Percentiles rank a stretch among this genome's conserved stretches.
Evolutionary conservation across 257 asterid species (phyloP).

Genomic region (Nicotiana benthamiana): DNA sequence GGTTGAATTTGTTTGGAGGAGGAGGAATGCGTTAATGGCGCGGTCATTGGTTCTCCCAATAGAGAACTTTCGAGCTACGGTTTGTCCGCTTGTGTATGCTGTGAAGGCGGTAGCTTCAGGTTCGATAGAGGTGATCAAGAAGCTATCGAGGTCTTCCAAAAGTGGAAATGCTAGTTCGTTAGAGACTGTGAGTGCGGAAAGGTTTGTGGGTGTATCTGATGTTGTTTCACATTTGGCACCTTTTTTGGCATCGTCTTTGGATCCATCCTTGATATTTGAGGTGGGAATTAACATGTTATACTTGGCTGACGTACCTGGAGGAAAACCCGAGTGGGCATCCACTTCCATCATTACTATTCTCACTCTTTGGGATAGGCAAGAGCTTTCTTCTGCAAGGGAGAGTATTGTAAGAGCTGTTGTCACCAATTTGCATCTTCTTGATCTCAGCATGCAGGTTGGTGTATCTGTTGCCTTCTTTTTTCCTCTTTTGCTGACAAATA

Average conservation of each 20-base stretch:
- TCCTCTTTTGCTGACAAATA: slow-evolving; percentile 4
- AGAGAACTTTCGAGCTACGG: slow-evolving; percentile 71
- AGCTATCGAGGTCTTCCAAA: slow-evolving; percentile 58
- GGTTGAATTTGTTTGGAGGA: slow-evolving; percentile 76
- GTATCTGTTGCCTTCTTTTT: slow-evolving; percentile 5
- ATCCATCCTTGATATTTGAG: slow-evolving; percentile 81
- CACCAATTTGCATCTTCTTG: slow-evolving; percentile 79
- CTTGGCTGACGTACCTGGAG: slow-evolving; percentile 93
- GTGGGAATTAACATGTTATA: slow-evolving; percentile 87
- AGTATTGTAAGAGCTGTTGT: slow-evolving; percentile 91
- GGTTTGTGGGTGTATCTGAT: slow-evolving; percentile 74
- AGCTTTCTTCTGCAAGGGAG: slow-evolving; percentile 85
- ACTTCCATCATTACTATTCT: slow-evolving; percentile 73
- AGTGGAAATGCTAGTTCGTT: slow-evolving; percentile 21
- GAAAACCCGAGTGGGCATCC: slow-evolving; percentile 95
- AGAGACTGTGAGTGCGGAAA: slow-evolving; percentile 52
- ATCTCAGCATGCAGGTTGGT: slow-evolving; percentile 86
- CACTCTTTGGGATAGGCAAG: slow-evolving; percentile 93
- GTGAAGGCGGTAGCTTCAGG: slow-evolving; percentile 83
- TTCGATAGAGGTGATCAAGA: slow-evolving; percentile 59
- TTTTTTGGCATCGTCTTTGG: slow-evolving; percentile 71
- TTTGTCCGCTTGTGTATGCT: slow-evolving; percentile 67
- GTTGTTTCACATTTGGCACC: slow-evolving; percentile 88
- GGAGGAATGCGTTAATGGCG: slow-evolving; percentile 58
- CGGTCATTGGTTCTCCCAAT: slow-evolving; percentile 67